A percentile compares a stretch with the other conserved stretches of the same genome.
Conservation (phyloP, 73 alveolate species). For the Paramecium tetraurelia region DNA sequence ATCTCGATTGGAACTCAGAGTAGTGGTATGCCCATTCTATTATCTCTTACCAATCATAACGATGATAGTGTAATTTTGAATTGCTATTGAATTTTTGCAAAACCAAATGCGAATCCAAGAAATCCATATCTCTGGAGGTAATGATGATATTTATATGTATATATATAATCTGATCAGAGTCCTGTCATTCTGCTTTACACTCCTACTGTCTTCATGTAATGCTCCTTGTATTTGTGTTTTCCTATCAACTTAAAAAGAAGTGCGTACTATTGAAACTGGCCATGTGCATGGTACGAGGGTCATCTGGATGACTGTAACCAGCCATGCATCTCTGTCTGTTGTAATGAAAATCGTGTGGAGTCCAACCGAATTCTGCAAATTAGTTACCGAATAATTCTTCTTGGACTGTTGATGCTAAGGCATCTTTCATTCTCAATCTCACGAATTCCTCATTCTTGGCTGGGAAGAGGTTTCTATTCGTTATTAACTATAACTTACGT, state of each 20-base stretch:
- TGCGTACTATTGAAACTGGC: slow-evolving; percentile 45
- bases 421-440: slow-evolving; percentile 64
- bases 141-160: background rate
- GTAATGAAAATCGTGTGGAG: slow-evolving; percentile 61
- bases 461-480: slow-evolving; percentile 7
- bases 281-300: slow-evolving; percentile 61
- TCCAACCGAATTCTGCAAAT: slow-evolving; percentile 59
- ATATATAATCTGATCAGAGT: background rate
- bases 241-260: background rate
- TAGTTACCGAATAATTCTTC: slow-evolving; percentile 61
- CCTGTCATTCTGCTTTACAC: slow-evolving; percentile 11
- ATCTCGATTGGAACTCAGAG: background rate
- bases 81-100: background rate
- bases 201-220: slow-evolving; percentile 55
- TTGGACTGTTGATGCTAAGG: slow-evolving; percentile 55
- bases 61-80: background rate
- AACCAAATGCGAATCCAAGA: background rate
- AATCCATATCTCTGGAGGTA: background rate
- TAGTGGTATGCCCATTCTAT: background rate
- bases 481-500: background rate
- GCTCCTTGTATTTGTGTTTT: slow-evolving; percentile 62
- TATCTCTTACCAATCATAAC: background rate
- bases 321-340: slow-evolving; percentile 49
- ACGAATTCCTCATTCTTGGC: slow-evolving; percentile 57
- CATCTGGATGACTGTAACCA: slow-evolving; percentile 62